Evolutionary conservation across 1,284 basidiomycete species (phyloP), one percentile per base, ranked within the genome.

Genomic region (Cystobasidium slooffiae): DNA sequence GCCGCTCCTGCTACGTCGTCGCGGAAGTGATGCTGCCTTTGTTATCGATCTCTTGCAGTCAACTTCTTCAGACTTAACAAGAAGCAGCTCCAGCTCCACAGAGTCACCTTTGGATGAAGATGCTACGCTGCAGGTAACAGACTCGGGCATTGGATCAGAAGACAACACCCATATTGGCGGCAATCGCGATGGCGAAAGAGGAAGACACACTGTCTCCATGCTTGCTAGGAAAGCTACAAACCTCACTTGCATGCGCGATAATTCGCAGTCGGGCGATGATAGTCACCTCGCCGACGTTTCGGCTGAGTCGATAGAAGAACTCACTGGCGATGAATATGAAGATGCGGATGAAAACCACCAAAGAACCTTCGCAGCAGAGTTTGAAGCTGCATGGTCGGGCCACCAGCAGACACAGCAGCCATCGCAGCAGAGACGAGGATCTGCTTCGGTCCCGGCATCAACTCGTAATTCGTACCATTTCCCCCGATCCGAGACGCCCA

Each of bases 141-240:
- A 70, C 68, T 70, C 68, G 16, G 68, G 68, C 6, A 52, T 62
- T n/a, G 68, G 68, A 10, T 59, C 66, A 16, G 55, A 52, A 24
- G 68, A 59, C 18, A 70, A 41, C 39, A 62, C 53, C 3, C 24
- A 47, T 22, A 56, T 59, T 52, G 22, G 55, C 20, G 53, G 66
- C 10, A 75, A 69, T 55, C 55, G 62, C 7, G 53, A 43, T 14
- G 53, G 66, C 39, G 53, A 52, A 6, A 73, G 82, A 64, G 80
- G 81, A 6, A 80, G 82, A 24, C 82, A 84, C 78, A 85, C 84
- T 20, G 79, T 86, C 12, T 85, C 84, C 46, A 83, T 83, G 72
- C 80, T 85, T 24, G 82, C 84, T 47, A 80, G 85, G 20, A 84
- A 85, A 75, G 84, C 84, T 9, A 83, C 83, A 44, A 85, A 83